A percentile compares a stretch with the other conserved stretches of the same genome.
Conservation (phyloP, 495 filamentous ascomycete species). For the Penicillium fimorum region DNA sequence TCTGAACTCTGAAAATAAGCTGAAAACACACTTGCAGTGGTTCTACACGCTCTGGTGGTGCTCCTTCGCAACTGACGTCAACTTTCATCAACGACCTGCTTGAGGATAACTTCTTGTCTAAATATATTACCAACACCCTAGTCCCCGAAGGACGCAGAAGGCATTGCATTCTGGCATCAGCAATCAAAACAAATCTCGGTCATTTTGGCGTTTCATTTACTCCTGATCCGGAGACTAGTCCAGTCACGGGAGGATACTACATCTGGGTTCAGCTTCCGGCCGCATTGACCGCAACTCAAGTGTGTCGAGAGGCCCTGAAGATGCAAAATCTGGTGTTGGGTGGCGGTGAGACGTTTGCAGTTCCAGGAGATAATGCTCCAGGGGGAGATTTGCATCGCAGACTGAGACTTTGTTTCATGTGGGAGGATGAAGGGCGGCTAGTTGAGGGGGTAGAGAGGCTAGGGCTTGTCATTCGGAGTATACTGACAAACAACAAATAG, state of each 20-base stretch:
- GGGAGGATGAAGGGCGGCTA: conserved; percentile 59
- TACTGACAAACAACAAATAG: not conserved
- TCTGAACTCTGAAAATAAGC: not conserved
- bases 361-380: conserved; percentile 43
- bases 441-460: conserved; percentile 57
- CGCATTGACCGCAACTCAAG: conserved; percentile 34
- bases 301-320: conserved; percentile 45
- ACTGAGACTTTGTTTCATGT: conserved; percentile 61
- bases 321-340: conserved; percentile 56
- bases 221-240: conserved; percentile 48
- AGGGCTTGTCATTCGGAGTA: conserved; percentile 20
- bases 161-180: conserved; percentile 43
- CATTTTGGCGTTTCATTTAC: conserved; percentile 50
- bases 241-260: conserved; percentile 63
- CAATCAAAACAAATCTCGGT: conserved; percentile 49
- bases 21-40: conserved; percentile 14
- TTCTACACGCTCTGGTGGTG: conserved; percentile 63
- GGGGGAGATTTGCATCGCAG: conserved; percentile 33
- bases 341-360: conserved; percentile 57
- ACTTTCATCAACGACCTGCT: conserved; percentile 60
- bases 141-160: conserved; percentile 49
- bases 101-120: conserved; percentile 38
- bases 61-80: conserved; percentile 64
- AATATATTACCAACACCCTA: conserved; percentile 44
- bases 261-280: conserved; percentile 60